Evolutionary conservation across 2,329 filamentous ascomycete genomes (phyloP).

Genomic region (Colletotrichum karsti): DNA sequence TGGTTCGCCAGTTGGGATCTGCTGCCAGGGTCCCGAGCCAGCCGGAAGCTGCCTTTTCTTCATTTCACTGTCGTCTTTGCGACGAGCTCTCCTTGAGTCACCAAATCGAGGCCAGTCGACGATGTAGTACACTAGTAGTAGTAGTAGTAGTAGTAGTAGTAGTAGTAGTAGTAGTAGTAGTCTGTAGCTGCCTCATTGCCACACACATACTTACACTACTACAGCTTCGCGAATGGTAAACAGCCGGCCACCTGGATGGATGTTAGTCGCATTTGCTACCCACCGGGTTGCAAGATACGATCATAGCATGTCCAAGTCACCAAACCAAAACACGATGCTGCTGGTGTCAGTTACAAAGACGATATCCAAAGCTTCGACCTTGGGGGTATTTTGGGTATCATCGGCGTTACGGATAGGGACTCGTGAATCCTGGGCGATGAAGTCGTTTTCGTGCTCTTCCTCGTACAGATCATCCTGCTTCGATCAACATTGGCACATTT

Average conservation of each 20-base stretch:
- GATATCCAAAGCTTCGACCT: background rate
- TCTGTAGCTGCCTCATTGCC: no score
- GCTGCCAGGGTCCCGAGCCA: constrained; percentile 17
- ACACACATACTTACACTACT: no score
- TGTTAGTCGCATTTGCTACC: background rate
- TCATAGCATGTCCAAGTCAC: no score
- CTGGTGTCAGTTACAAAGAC: background rate
- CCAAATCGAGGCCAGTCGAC: no score
- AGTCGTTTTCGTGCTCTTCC: background rate
- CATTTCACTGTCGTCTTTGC: background rate
- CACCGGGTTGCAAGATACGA: background rate
- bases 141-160: no score
- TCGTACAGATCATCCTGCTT: background rate
- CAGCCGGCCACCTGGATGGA: background rate
- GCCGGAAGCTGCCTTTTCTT: background rate
- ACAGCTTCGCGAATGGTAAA: no score
- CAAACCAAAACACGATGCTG: no score
- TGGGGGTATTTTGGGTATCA: background rate
- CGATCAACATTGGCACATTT: background rate
- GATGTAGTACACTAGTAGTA: no score
- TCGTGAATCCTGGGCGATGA: background rate
- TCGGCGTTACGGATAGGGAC: background rate
- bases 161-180: no score
- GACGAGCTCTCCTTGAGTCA: no score
- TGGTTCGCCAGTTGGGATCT: constrained; percentile 21